A percentile compares a stretch with the other conserved stretches of the same genome.
phyloP scores from a whole-genome alignment of 495 filamentous ascomycete genomes.

The Penicillium paxilli region DNA sequence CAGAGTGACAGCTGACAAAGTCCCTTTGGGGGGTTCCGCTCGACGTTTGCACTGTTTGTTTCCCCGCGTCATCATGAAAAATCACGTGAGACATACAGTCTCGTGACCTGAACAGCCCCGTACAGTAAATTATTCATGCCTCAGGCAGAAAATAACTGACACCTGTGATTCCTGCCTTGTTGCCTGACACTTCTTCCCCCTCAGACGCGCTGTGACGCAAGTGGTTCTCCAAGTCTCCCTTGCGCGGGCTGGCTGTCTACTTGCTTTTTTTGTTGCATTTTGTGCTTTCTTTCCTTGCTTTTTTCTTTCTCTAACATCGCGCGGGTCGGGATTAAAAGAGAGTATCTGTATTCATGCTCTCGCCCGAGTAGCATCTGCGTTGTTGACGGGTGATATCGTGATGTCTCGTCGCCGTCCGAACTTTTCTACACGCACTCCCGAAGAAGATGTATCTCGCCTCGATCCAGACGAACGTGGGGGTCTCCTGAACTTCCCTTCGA shows the following conservation, averaged over 20 bases:
- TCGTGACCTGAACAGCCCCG: too few species aligned
- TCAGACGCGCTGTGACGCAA: slow-evolving; percentile 15
- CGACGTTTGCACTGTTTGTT: slow-evolving; percentile 40
- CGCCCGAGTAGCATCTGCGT: not conserved
- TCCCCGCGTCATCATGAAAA: slow-evolving; percentile 22
- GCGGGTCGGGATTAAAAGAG: not conserved
- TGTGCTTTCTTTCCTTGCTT: not conserved
- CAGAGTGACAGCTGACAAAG: slow-evolving; percentile 1
- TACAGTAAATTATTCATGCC: too few species aligned
- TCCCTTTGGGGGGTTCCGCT: not conserved
- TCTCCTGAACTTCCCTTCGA: slow-evolving; percentile 23
- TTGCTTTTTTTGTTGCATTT: not conserved
- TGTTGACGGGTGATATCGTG: slow-evolving; percentile 19
- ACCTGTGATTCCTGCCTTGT: too few species aligned
- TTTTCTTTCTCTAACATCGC: not conserved
- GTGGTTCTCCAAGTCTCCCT: slow-evolving; percentile 6
- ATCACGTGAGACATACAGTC: too few species aligned
- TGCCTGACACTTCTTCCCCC: not conserved
- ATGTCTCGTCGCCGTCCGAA: slow-evolving; percentile 47
- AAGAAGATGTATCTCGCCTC: slow-evolving; percentile 55
- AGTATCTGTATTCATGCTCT: slow-evolving; percentile 4
- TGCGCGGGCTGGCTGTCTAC: not conserved
- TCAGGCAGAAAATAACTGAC: too few species aligned
- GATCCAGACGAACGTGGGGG: slow-evolving; percentile 36
- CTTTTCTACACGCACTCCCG: slow-evolving; percentile 55